Percentiles rank a stretch among this genome's conserved stretches.
These are phyloP conservation scores for Aspergillus eucalypticola DNA, from an alignment of 2,329 filamentous ascomycete genomes.

Conservation along the genomic window DNA sequence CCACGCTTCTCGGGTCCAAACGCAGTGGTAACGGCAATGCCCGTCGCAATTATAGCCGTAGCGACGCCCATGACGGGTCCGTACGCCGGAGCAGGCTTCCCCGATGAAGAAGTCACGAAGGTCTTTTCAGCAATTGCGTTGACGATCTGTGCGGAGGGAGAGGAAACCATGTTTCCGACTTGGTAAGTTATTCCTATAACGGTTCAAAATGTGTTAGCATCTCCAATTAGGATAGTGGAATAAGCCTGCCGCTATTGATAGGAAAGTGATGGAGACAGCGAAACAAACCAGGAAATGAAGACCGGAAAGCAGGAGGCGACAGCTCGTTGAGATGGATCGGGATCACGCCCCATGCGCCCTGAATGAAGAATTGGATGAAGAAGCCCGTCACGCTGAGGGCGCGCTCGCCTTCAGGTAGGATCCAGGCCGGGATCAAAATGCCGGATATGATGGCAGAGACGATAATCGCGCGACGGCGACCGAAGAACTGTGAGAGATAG, in stretches of 20 bases:
- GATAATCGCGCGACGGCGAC: slow-evolving; percentile 60
- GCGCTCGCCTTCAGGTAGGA: slow-evolving; percentile 50
- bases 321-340: slow-evolving; percentile 77
- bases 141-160: slow-evolving; percentile 73
- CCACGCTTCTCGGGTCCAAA: slow-evolving; percentile 75
- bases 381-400: slow-evolving; percentile 36
- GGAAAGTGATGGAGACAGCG: too few relatives aligned
- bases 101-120: slow-evolving; percentile 56
- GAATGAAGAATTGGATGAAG: slow-evolving; percentile 64
- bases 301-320: slow-evolving; percentile 69
- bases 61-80: slow-evolving; percentile 74
- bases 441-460: slow-evolving; percentile 65
- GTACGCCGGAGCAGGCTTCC: slow-evolving; percentile 66
- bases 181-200: slow-evolving; percentile 62
- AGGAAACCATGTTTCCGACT: slow-evolving; percentile 65
- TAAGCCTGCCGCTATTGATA: too few relatives aligned
- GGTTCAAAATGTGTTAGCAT: not conserved
- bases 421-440: slow-evolving; percentile 72
- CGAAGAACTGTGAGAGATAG: slow-evolving; percentile 73
- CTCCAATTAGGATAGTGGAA: not conserved
- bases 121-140: slow-evolving; percentile 69
- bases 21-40: slow-evolving; percentile 67
- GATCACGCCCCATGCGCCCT: slow-evolving; percentile 69
- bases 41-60: slow-evolving; percentile 72
- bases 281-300: slow-evolving; percentile 59